phyloP scores from a whole-genome alignment of 495 filamentous ascomycete genomes.

The Terfezia claveryi region DNA sequence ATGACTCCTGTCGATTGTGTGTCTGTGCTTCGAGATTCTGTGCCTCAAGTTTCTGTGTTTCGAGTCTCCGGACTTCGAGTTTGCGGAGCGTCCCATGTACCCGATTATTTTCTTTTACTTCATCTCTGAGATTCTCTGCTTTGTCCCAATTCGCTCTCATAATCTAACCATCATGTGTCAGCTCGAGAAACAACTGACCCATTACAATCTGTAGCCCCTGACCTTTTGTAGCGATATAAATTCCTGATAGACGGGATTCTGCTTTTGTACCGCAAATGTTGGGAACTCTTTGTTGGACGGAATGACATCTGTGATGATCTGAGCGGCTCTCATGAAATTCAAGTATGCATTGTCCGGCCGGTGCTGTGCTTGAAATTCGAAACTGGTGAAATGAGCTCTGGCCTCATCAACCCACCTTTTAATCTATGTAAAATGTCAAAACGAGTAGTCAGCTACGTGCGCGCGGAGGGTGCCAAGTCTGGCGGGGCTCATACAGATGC shows the following conservation, averaged over 20 bases:
- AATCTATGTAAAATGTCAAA: slow-evolving; percentile 4
- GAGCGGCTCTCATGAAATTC: slow-evolving; percentile 60
- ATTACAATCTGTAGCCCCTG: background rate
- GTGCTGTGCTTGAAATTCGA: slow-evolving; percentile 16
- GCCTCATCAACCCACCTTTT: slow-evolving; percentile 17
- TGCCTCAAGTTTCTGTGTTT: background rate
- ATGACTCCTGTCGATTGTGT: background rate
- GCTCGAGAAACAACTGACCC: background rate
- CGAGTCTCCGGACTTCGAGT: background rate
- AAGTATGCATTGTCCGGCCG: slow-evolving; percentile 41
- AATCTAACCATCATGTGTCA: background rate
- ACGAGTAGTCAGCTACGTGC: background rate
- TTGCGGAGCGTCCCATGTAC: slow-evolving; percentile 11
- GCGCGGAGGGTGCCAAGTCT: background rate
- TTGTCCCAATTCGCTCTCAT: background rate
- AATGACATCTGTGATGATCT: slow-evolving; percentile 51
- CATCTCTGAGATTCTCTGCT: background rate
- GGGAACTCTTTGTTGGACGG: slow-evolving; percentile 48
- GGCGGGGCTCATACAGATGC: slow-evolving; percentile 9
- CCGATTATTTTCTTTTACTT: slow-evolving; percentile 9
- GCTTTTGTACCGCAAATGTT: slow-evolving; percentile 21
- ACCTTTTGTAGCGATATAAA: background rate
- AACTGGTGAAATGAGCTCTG: slow-evolving; percentile 9
- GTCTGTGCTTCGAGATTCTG: slow-evolving; percentile 1
- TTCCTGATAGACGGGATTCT: background rate